Evolutionary conservation across 2,329 filamentous ascomycete genomes (phyloP), one percentile per base, ranked within the genome.

Genomic region (Myriosclerotinia duriaeana): DNA sequence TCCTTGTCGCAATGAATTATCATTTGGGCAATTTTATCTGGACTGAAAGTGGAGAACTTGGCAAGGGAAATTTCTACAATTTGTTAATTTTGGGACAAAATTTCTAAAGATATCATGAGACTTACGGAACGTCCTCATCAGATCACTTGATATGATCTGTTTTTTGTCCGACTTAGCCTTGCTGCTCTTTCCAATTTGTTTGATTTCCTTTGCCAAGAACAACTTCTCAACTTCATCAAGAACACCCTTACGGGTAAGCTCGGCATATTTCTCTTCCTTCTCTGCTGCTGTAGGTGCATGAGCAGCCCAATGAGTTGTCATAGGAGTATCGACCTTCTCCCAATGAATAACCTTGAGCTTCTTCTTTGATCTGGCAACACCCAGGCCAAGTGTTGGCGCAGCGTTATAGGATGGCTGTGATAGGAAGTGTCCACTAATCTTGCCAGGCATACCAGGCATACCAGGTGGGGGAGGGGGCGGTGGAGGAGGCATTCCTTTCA

Each of bases 341-440:
- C 95, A 98, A 81, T 99, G 95, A 72, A 99, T 84, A 67, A 94
- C 94, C 87, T 99, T 99, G 78, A 99, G 92, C 84, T 98, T 99
- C 87, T 97, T 98, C 86, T 97, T 98, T 30, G 95, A 93, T 73
- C 94, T 84, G 63, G 93, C 91, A 68, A 93, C 90, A 46, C 92
- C 89, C 73, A 96, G 80, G 53, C 89, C 87, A 72, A 92, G 82
- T 9, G 86, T 85, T 30, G 87, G 80, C 17, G 83, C 76, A 6
- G 83, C 77, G 26, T 81, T 79, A 68, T 85, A 84, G 42, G 73
- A 50, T 46, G 84, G 82, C 71, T 86, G 82, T 70, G 88, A 84
- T 69, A 97, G 79, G 80, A 90, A 97, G 69, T 92, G 89, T 9
- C 91, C 91, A 66, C 89, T 88, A 70, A 89, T 87, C 64, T 87